Evolutionary conservation across 129 eudicot genomes (phyloP), one percentile per base, ranked within the genome.

Genomic region (Heracleum sosnowskyi): DNA sequence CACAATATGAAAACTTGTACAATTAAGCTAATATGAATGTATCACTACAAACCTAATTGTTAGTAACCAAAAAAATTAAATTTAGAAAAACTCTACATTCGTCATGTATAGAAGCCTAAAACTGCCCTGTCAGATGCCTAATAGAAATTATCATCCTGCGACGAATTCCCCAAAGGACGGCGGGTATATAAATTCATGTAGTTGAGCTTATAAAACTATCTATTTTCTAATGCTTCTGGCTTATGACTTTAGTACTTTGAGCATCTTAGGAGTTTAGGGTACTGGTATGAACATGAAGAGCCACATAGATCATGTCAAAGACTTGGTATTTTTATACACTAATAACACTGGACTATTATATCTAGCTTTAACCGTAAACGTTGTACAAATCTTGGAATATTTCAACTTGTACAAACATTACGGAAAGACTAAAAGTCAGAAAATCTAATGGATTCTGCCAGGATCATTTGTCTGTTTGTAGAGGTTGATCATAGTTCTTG

Each of bases 111-210:
- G 8, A 3, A 31, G 26, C 66, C 24, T 66, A 4, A 66, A 4
- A 66, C 72, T 33, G 72, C 72, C 51, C 51, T 41, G 44, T 39
- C 33, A 71, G 33, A 71, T 40, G 20, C 53, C 9, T 26, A 72
- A 26, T 37, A 40, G 55, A 40, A 22, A 41, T 40, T 26, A 72
- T 72, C 75, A 70, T 70, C 75, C 42, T 18, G 26, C 7, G 76
- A 72, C 76, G 76, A 72, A 72, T 72, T 72, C 51, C 53, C 76
- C 31, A 72, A 72, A 41, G 76, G 76, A 41, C 53, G 35, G 76
- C 76, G 34, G 26, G 45, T 40, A 13, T 20, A 39, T 10, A 18
- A 35, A 16, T 1, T 13, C 33, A 16, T 22, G 44, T 36, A 20
- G 22, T 40, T 72, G 11, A n/a, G 11, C 51, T 40, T 11, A n/a